These are phyloP conservation scores for Volvox carteri DNA, from an alignment of 163 green algal genomes.

Conservation along the genomic window DNA sequence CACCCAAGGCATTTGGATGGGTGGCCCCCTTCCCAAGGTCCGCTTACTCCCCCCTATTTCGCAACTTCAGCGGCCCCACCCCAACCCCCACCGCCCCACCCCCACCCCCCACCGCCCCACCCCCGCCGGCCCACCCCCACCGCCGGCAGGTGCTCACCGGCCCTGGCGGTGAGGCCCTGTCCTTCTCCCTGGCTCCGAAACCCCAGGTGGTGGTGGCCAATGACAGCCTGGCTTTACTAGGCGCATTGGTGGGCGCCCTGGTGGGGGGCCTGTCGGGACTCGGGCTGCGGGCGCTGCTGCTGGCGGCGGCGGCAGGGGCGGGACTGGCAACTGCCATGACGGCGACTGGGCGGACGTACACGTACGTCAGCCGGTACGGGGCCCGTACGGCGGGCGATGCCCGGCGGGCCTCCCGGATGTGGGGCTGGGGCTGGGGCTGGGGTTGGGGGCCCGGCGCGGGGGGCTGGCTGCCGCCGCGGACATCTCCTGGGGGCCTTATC, in stretches of 20 bases:
- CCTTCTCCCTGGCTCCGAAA: neutral
- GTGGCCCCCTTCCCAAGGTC: no score
- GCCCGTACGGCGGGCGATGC: slow-evolving; percentile 14
- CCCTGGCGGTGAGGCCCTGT: slow-evolving; percentile 24
- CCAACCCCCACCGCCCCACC: no score
- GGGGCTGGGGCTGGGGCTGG: slow-evolving; percentile 13
- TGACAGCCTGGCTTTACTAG: slow-evolving; percentile 36
- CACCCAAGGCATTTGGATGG: no score
- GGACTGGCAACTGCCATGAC: slow-evolving; percentile 27
- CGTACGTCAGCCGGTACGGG: slow-evolving; percentile 55
- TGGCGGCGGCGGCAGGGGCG: slow-evolving; percentile 10
- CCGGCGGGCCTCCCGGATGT: neutral
- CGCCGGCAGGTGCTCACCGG: slow-evolving; percentile 30
- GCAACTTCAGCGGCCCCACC: no score
- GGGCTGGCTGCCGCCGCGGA: slow-evolving; percentile 1
- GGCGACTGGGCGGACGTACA: slow-evolving; percentile 18
- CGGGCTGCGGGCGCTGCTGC: neutral
- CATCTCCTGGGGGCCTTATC: neutral
- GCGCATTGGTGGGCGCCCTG: slow-evolving; percentile 37
- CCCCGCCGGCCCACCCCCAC: no score
- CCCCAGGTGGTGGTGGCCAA: slow-evolving; percentile 44
- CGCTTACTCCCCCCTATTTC: no score
- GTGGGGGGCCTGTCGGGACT: slow-evolving; percentile 19
- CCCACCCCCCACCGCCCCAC: no score
- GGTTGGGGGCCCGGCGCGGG: no score